Evolutionary conservation across 2,329 filamentous ascomycete genomes (phyloP), one percentile per base, ranked within the genome.

Genomic region (Ophiostoma populinum): DNA sequence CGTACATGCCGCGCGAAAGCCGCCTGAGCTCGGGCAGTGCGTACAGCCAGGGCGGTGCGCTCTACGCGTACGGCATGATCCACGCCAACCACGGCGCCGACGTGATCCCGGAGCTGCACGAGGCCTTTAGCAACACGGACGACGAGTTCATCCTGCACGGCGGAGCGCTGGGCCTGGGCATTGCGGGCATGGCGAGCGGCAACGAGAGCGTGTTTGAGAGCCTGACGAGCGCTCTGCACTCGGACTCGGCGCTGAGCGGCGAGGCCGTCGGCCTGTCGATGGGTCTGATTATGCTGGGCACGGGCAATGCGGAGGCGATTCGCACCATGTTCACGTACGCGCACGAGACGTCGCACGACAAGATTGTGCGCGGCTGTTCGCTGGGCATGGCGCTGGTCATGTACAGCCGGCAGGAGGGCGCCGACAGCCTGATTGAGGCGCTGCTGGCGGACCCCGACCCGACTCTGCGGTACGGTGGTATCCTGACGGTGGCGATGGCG

Each of bases 301-400:
- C 87, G n/a, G 90, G 87, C 42, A 93, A 94, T 53, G 77, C 85
- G 51, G 85, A 81, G 54, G 86, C 85, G 7, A 61, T 98, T 7
- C 83, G 94, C 51, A 83, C 92, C 47, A 94, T 98, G 87, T 90
- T 94, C 39, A 80, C 85, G 31, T 98, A 98, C 51, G 85, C 90
- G 4, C 90, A 94, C 50, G 90, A 98, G 46, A 98, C 90, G 1
- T 87, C 92, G 42, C 90, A 98, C 59, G 90, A 98, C 63, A 98
- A 98, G 69, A 95, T 92, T 50, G 85, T 98, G 17, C 83, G 90
- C 33, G 90, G 90, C 52, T 72, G 94, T 40, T 87, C 90, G 21
- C 71, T 98, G 45, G 90, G 90, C 40, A 95, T 98, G 83, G 85
- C 90, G 9, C 65, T 98, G 40, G 93, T 98, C 61, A 95, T 95